These are phyloP conservation scores for Phoenix dactylifera DNA, from an alignment of 176 grass and related monocot species.

Conservation along the genomic window DNA sequence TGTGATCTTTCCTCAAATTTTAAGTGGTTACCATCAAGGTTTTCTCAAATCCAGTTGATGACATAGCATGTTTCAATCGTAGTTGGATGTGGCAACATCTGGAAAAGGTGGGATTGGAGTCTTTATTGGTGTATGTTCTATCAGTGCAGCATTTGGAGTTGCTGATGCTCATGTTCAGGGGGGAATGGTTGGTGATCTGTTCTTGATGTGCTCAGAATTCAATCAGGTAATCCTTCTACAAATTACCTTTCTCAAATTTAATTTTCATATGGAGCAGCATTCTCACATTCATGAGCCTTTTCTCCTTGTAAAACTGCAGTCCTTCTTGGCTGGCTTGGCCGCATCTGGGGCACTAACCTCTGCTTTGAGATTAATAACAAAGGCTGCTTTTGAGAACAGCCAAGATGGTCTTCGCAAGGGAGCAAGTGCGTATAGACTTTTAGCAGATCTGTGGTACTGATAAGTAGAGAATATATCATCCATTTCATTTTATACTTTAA, in stretches of 20 bases:
- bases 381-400: slow-evolving; percentile 57
- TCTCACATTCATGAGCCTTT: background rate
- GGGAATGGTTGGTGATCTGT: slow-evolving; percentile 88
- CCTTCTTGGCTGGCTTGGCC: slow-evolving; percentile 54
- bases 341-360: slow-evolving; percentile 54
- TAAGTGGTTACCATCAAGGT: too few relatives aligned
- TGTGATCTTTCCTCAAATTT: too few relatives aligned
- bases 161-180: slow-evolving; percentile 84
- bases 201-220: slow-evolving; percentile 90
- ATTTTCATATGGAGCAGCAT: background rate
- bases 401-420: slow-evolving; percentile 58
- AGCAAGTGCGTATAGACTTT: slow-evolving; percentile 37
- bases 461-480: too few relatives aligned
- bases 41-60: too few relatives aligned
- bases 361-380: slow-evolving; percentile 45
- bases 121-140: slow-evolving; percentile 72
- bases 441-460: background rate
- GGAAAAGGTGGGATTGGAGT: slow-evolving; percentile 61
- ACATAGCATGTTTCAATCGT: slow-evolving; percentile 4
- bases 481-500: too few relatives aligned
- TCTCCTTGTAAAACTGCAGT: slow-evolving; percentile 25
- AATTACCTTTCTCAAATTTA: too few relatives aligned
- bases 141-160: slow-evolving; percentile 75
- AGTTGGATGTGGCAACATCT: slow-evolving; percentile 91
- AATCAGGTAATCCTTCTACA: slow-evolving; percentile 44